phyloP scores from a whole-genome alignment of 208 protist genomes.

The Trypanosoma lewisi region DNA sequence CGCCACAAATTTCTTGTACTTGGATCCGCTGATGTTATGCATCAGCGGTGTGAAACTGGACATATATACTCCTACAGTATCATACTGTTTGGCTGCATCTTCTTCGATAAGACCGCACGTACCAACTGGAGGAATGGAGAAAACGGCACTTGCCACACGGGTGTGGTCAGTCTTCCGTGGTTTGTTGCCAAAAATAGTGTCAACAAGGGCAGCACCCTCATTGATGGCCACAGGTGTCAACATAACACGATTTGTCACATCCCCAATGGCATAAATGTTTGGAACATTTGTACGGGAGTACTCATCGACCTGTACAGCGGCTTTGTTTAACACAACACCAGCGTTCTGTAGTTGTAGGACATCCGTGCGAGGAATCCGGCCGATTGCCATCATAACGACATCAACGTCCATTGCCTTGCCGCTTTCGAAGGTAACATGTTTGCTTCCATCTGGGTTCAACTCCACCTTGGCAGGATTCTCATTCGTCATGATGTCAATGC shows the following conservation, averaged over 20 bases:
- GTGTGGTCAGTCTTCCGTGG: constrained; percentile 70
- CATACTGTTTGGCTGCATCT: constrained; percentile 62
- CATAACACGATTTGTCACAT: constrained; percentile 91
- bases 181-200: constrained; percentile 85
- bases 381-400: constrained; percentile 95
- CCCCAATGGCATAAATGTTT: constrained; percentile 98
- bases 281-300: constrained; percentile 93
- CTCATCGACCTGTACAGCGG: constrained; percentile 89
- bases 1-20: constrained; percentile 86
- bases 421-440: constrained; percentile 78
- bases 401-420: constrained; percentile 88
- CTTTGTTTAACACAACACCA: constrained; percentile 85
- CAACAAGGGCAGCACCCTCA: constrained; percentile 74
- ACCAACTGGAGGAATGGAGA: constrained; percentile 89
- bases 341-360: constrained; percentile 90
- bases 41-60: constrained; percentile 85
- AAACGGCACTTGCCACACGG: constrained; percentile 89
- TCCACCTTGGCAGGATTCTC: constrained; percentile 80
- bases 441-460: constrained; percentile 58
- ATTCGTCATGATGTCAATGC: constrained; percentile 75
- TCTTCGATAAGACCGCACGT: constrained; percentile 86
- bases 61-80: constrained; percentile 80
- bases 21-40: constrained; percentile 86
- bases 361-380: constrained; percentile 91
- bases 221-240: constrained; percentile 92